A percentile compares a stretch with the other conserved stretches of the same genome.
These are phyloP conservation scores for Caryopteris hybrid DNA, from an alignment of 305 asterid species.

Conservation along the genomic window DNA sequence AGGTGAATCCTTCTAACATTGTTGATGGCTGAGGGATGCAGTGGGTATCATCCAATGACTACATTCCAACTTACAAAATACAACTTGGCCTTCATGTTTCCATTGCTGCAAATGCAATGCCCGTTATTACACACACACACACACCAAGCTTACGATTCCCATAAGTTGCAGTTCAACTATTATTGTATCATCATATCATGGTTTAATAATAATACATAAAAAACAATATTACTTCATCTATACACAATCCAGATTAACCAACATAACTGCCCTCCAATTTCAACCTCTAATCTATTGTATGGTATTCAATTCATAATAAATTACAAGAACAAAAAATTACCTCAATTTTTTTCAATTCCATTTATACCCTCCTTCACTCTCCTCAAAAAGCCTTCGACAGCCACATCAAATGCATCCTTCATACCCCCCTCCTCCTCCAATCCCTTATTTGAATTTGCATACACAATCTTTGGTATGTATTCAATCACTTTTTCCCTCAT, in stretches of 20 bases:
- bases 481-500: conserved; percentile 64
- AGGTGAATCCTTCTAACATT: no score
- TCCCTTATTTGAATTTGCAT: conserved; percentile 41
- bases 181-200: not conserved
- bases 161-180: not conserved
- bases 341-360: conserved; percentile 18
- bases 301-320: not conserved
- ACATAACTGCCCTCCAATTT: not conserved
- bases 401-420: conserved; percentile 70
- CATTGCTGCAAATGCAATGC: no score
- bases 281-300: not conserved
- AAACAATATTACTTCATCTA: not conserved
- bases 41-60: not conserved
- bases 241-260: not conserved
- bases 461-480: conserved; percentile 45
- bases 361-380: conserved; percentile 37
- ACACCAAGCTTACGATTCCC: no score
- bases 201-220: not conserved
- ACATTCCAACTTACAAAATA: not conserved
- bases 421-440: conserved; percentile 62
- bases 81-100: not conserved
- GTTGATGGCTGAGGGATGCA: no score
- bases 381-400: conserved; percentile 54
- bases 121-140: no score
- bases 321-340: not conserved